Percentiles rank a stretch among this genome's conserved stretches.
Evolutionary conservation across 495 filamentous ascomycete genomes (phyloP).

Genomic region (Penicillium taxi): DNA sequence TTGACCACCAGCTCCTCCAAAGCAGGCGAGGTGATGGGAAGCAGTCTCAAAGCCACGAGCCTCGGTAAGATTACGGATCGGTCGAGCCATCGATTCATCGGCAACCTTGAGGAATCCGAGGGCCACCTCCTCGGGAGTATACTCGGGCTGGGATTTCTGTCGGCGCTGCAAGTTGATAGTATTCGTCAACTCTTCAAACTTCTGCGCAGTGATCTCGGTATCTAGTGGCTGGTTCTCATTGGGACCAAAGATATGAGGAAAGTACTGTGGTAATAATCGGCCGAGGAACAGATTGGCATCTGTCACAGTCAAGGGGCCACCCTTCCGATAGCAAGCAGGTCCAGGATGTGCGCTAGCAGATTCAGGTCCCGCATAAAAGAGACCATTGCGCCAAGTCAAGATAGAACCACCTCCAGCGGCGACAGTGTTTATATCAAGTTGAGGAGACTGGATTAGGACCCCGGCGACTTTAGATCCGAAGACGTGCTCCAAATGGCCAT

Average conservation of each 20-base stretch:
- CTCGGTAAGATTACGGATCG: conserved; percentile 48
- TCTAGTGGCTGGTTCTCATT: conserved; percentile 86
- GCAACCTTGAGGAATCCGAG: conserved; percentile 49
- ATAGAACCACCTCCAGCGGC: conserved; percentile 89
- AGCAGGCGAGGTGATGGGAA: conserved; percentile 45
- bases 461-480: conserved; percentile 97
- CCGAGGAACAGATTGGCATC: conserved; percentile 91
- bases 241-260: conserved; percentile 93
- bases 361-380: conserved; percentile 95
- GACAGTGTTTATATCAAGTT: conserved; percentile 97
- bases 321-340: conserved; percentile 91
- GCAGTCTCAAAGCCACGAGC: conserved; percentile 44
- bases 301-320: conserved; percentile 84
- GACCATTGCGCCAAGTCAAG: conserved; percentile 81
- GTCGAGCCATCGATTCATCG: conserved; percentile 48
- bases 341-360: conserved; percentile 90
- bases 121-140: conserved; percentile 82
- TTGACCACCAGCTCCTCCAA: conserved; percentile 49
- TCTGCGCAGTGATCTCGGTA: conserved; percentile 61
- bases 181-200: conserved; percentile 70
- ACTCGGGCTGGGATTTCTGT: conserved; percentile 51
- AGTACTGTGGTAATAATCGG: conserved; percentile 84
- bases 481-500: conserved; percentile 90
- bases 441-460: conserved; percentile 88
- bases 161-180: conserved; percentile 63